Percentiles rank a stretch among this genome's conserved stretches.
phyloP scores from a whole-genome alignment of 768 basidiomycete genomes.

The Kwoniella shandongensis region DNA sequence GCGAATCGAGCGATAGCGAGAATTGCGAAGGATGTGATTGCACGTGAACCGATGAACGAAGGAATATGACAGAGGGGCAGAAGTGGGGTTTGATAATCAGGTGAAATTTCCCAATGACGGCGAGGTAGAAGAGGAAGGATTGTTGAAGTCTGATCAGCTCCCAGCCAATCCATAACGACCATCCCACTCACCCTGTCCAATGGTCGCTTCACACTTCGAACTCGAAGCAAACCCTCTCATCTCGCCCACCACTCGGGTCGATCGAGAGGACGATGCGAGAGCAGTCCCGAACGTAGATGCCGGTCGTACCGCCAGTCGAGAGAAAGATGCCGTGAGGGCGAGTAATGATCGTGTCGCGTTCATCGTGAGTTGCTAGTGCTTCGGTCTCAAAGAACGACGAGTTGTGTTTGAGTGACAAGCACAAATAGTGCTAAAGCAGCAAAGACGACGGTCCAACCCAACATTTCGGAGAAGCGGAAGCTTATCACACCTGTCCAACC shows the following conservation, averaged over 20 bases:
- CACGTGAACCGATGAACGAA: background rate
- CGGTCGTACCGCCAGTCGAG: slow-evolving; percentile 20
- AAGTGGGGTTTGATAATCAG: background rate
- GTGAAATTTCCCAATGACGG: too few relatives aligned
- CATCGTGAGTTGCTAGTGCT: slow-evolving; percentile 1
- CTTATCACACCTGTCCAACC: slow-evolving; percentile 5
- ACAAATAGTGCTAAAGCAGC: too few relatives aligned
- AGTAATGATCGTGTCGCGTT: slow-evolving; percentile 13
- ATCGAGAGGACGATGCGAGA: slow-evolving; percentile 35
- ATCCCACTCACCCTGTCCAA: slow-evolving; percentile 37
- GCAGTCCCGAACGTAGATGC: slow-evolving; percentile 9
- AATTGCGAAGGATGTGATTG: background rate
- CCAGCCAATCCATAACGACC: too few relatives aligned
- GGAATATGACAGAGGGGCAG: background rate
- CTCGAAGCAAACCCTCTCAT: slow-evolving; percentile 20
- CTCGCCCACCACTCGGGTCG: slow-evolving; percentile 2
- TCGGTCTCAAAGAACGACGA: too few relatives aligned
- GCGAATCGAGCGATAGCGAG: background rate
- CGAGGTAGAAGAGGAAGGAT: too few relatives aligned
- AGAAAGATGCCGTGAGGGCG: slow-evolving; percentile 18
- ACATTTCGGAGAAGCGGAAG: slow-evolving; percentile 1
- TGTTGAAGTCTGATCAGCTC: too few relatives aligned
- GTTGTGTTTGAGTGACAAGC: too few relatives aligned
- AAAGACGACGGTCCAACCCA: background rate
- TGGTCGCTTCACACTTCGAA: slow-evolving; percentile 31